Percentiles rank a stretch among this genome's conserved stretches.
phyloP scores from a whole-genome alignment of 78 protist genomes.

The Dictyostelium discoideum region DNA sequence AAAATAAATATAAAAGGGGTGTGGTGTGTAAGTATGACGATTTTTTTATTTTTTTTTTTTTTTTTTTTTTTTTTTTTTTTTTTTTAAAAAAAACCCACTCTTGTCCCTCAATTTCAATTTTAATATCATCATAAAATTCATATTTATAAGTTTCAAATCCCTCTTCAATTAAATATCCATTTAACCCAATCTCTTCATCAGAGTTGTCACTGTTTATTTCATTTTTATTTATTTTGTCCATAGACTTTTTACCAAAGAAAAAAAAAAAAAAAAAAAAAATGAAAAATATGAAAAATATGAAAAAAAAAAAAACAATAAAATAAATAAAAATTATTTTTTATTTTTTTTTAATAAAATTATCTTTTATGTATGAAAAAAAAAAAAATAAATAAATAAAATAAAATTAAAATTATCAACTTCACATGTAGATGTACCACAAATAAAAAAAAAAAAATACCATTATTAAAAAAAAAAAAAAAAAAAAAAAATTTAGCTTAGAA shows the following conservation, averaged over 20 bases:
- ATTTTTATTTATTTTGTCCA: background rate
- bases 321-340: too few species aligned
- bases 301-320: background rate
- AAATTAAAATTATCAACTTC: background rate
- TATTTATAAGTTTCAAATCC: slow-evolving; percentile 52
- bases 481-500: too few species aligned
- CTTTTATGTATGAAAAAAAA: too few species aligned
- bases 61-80: background rate
- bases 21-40: background rate
- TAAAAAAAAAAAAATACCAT: too few species aligned
- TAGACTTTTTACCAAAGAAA: background rate
- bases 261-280: background rate
- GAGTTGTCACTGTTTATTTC: background rate
- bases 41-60: background rate
- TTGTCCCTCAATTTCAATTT: slow-evolving; percentile 42
- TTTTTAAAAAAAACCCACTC: background rate
- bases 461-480: too few species aligned
- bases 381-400: background rate
- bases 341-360: too few species aligned
- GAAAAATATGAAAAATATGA: background rate
- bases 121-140: slow-evolving; percentile 24
- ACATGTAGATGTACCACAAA: too few species aligned
- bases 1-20: too few species aligned
- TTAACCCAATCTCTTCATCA: background rate
- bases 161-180: background rate